These are phyloP conservation scores for Stylonectria norvegica DNA, from an alignment of 2,329 filamentous ascomycete species.

Conservation along the genomic window DNA sequence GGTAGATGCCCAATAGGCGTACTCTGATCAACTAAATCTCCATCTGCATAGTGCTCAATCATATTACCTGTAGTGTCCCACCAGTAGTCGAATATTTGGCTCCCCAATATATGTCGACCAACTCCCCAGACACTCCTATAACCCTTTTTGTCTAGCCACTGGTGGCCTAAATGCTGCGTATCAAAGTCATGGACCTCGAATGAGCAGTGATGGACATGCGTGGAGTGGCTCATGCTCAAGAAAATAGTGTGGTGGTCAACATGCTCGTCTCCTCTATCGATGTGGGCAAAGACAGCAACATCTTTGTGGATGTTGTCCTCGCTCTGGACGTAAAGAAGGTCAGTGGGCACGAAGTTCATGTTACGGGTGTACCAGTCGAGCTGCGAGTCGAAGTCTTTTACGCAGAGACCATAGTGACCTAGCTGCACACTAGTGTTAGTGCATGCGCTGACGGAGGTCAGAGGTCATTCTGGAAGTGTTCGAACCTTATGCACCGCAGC, in stretches of 20 bases:
- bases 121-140: conserved; percentile 59
- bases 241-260: conserved; percentile 54
- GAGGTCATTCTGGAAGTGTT: neutral
- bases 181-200: conserved; percentile 58
- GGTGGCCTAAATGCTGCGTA: conserved; percentile 56
- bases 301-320: conserved; percentile 12
- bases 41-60: conserved; percentile 60
- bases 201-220: conserved; percentile 23
- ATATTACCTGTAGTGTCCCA: conserved; percentile 51
- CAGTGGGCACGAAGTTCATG: conserved; percentile 41
- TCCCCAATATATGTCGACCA: conserved; percentile 57
- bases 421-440: neutral
- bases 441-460: neutral
- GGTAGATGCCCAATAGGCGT: conserved; percentile 30
- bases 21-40: conserved; percentile 55
- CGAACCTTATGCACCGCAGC: conserved; percentile 4
- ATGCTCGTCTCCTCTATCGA: conserved; percentile 48
- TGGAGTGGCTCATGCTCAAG: conserved; percentile 40
- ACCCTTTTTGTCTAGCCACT: conserved; percentile 52
- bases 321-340: conserved; percentile 23
- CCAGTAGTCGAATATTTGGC: conserved; percentile 64
- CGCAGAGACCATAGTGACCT: conserved; percentile 8
- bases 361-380: conserved; percentile 36
- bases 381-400: conserved; percentile 28
- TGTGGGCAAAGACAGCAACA: conserved; percentile 46